These are phyloP conservation scores for Acanthamoeba royreba DNA, from an alignment of 208 protist genomes.

Conservation along the genomic window DNA sequence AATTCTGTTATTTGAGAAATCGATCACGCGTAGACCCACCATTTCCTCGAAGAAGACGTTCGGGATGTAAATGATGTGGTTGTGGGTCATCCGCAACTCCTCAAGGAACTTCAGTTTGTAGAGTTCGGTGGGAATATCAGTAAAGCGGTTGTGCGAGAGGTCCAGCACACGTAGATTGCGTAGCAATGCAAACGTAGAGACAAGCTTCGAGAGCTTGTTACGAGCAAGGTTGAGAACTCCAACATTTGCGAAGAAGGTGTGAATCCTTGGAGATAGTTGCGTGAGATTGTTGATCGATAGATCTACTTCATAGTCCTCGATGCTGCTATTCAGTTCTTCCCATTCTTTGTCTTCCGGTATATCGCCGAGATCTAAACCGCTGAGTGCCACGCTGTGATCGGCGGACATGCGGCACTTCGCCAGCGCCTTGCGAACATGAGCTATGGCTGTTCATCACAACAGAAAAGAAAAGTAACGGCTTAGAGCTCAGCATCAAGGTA, in stretches of 20 bases:
- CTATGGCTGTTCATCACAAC: neutral
- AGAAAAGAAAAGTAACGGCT: neutral
- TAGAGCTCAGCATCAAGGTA: neutral
- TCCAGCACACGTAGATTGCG: neutral
- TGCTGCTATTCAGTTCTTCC: neutral
- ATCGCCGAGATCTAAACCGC: neutral
- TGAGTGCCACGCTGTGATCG: neutral
- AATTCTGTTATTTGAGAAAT: neutral
- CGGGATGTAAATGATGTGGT: slow-evolving; percentile 3
- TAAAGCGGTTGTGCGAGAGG: neutral
- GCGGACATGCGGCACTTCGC: neutral
- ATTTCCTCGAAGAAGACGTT: slow-evolving; percentile 13
- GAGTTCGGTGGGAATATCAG: neutral
- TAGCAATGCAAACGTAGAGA: neutral
- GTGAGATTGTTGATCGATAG: neutral
- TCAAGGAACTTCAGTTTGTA: neutral
- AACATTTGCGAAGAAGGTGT: neutral
- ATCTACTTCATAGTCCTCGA: neutral
- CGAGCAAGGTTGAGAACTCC: neutral
- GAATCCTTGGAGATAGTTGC: neutral
- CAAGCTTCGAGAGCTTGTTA: neutral
- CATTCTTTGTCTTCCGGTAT: neutral
- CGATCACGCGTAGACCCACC: neutral
- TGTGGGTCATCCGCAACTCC: slow-evolving; percentile 8
- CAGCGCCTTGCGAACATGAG: neutral